Base-by-base conservation (phyloP, 495 filamentous ascomycete species). In the Aspergillus bridgeri region DNA sequence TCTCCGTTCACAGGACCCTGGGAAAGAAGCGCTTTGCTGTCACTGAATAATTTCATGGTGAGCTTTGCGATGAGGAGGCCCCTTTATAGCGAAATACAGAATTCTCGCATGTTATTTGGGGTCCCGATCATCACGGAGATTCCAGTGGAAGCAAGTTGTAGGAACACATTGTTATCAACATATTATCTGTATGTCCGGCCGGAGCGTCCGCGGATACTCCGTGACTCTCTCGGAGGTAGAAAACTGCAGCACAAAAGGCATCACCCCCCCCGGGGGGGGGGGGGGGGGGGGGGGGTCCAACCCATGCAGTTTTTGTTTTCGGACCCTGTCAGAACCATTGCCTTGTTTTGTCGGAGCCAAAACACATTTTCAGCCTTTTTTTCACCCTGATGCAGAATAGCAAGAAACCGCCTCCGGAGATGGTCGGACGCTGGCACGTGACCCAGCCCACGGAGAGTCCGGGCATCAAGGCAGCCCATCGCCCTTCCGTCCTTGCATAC, bases 181-280 rank as follows among this genome's bases (percentile, higher is more conserved):
- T n/a, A n/a, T n/a, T n/a, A n/a, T n/a, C n/a, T n/a, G 25, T n/a
- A 22, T 46, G 52, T 55, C 49, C 48, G 42, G 6, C 21, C 66
- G 68, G 69, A 69, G 7, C 0, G 13, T 67, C 69, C 69, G 63
- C 60, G 68, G 69, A 69, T 15, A 0, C 43, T 67, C 67, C 68
- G 63, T 42, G 11, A 27, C 20, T 24, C 7, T 27, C 48, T 11
- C 42, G 19, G 17, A 17, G n/a, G n/a, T n/a, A n/a, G n/a, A n/a
- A n/a, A n/a, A n/a, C n/a, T n/a, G n/a, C n/a, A n/a, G n/a, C n/a
- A n/a, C n/a, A n/a, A n/a, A n/a, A n/a, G n/a, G n/a, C n/a, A n/a
- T n/a, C n/a, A n/a, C n/a, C n/a, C n/a, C n/a, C n/a, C n/a, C n/a
- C n/a, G n/a, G n/a, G n/a, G n/a, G n/a, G n/a, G n/a, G n/a, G n/a